A percentile compares a stretch with the other conserved stretches of the same genome.
Evolutionary conservation across 345 rosid species (phyloP).

Genomic region (Lumnitzera littorea): DNA sequence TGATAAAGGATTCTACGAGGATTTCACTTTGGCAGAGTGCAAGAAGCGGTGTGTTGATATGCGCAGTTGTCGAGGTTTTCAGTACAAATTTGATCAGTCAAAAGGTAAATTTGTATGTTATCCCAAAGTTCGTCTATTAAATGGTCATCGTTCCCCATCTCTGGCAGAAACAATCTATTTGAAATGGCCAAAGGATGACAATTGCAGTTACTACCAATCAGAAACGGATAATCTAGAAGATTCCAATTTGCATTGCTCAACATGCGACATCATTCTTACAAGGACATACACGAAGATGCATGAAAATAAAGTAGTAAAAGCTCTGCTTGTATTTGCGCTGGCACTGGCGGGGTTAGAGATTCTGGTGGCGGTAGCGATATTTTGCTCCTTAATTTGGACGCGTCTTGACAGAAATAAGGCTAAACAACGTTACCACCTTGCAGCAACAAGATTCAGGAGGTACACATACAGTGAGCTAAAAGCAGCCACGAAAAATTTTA

Average conservation of each 20-base stretch:
- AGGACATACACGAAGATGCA: conserved; percentile 5
- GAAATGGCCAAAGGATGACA: background rate
- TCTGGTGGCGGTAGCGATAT: conserved; percentile 7
- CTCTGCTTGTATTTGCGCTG: conserved; percentile 4
- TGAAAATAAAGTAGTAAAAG: background rate
- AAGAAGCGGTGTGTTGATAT: background rate
- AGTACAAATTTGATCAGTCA: conserved; percentile 5
- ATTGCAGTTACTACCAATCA: too few species aligned
- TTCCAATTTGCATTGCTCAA: background rate
- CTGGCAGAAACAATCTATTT: conserved; percentile 2
- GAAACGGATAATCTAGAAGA: too few species aligned
- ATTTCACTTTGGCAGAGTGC: conserved; percentile 5
- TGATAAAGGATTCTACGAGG: background rate
- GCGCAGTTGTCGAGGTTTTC: conserved; percentile 10
- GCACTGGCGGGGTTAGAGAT: conserved; percentile 1
- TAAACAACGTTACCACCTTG: conserved; percentile 1
- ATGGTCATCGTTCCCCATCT: conserved; percentile 1
- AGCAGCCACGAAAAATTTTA: conserved; percentile 15
- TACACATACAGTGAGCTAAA: conserved; percentile 17
- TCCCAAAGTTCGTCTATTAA: conserved; percentile 8
- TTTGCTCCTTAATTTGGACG: conserved; percentile 2
- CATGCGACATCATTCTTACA: background rate
- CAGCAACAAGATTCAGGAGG: conserved; percentile 5
- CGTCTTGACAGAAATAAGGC: background rate
- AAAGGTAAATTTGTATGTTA: conserved; percentile 4